Percentiles rank a stretch among this genome's conserved stretches.
Conservation (phyloP, 257 asterid species). For the Petrea volubilis region DNA sequence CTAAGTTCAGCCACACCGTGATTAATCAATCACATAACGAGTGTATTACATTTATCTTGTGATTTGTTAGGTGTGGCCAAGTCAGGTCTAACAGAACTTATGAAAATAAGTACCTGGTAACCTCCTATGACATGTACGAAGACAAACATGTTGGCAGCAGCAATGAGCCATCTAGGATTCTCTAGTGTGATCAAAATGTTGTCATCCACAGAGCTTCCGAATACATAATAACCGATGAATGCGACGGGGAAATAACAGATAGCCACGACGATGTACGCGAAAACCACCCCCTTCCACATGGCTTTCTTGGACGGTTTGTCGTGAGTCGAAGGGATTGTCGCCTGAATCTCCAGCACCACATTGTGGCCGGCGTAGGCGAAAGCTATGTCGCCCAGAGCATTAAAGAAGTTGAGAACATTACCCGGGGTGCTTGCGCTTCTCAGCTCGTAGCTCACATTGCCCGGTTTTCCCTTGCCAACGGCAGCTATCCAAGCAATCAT, state of each 20-base stretch:
- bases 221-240: slow-evolving; percentile 43
- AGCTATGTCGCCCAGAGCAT: slow-evolving; percentile 62
- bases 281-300: slow-evolving; percentile 71
- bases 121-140: slow-evolving; percentile 73
- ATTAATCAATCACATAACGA: too few species aligned
- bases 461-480: slow-evolving; percentile 18
- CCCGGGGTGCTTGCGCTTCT: slow-evolving; percentile 21
- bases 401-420: slow-evolving; percentile 44
- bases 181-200: slow-evolving; percentile 46
- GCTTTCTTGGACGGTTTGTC: slow-evolving; percentile 64
- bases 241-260: slow-evolving; percentile 70
- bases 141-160: slow-evolving; percentile 59
- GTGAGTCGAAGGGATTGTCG: slow-evolving; percentile 67
- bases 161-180: slow-evolving; percentile 60
- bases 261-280: slow-evolving; percentile 57
- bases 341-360: slow-evolving; percentile 73
- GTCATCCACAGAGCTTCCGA: slow-evolving; percentile 59
- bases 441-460: slow-evolving; percentile 41
- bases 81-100: background rate
- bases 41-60: too few species aligned
- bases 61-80: too few species aligned
- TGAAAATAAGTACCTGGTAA: slow-evolving; percentile 47
- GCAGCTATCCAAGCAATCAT: slow-evolving; percentile 58
- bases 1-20: too few species aligned
- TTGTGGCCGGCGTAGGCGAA: slow-evolving; percentile 80